Base-by-base conservation (phyloP, 768 basidiomycete genomes). In the Glaciozyma antarctica region DNA sequence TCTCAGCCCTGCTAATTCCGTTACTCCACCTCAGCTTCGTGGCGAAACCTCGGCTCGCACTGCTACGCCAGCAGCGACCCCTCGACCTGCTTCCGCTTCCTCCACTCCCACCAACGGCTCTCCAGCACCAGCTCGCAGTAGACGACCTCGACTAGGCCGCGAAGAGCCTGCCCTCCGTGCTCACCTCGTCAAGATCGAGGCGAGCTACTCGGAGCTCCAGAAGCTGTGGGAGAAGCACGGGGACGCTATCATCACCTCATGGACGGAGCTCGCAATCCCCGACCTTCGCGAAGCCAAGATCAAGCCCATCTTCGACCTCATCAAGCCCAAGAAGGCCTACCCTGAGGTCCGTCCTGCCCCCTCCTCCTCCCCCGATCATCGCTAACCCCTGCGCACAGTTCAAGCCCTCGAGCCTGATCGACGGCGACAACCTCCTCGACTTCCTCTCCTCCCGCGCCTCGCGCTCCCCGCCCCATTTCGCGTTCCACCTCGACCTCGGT, bases 371-470 rank as follows among this genome's bases (percentile, higher is more conserved):
- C 21, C 21, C 10, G 22, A 10, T 13, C 21, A 4, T 5, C 10
- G 22, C 10, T n/a, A 22, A 49, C n/a, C 24, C 22, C 21, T 24
- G 5, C 74, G 81, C 75, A 83, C 58, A 34, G 85, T 83, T 62
- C 58, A 57, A n/a, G 55, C 72, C 38, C 79, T 83, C 48, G 79
- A 76, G 17, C 5, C 67, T 57, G 28, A 17, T 61, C n/a, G 79
- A 82, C 49, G 68, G 61, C 17, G 89, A 89, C 5, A 91, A 95
- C 77, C 90, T 97, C 71, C 68, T 92, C 59, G 85, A 79, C 76
- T 78, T 94, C 67, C 88, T 72, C 82, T 95, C 47, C 88, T 93
- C 69, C 90, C 94, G 80, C 94, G 91, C 84, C 90, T 28, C 54
- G 44, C 43, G 22, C 21, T 45, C 54, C 30, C 61, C 61, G 30